These are phyloP conservation scores for Rhizopus sp. DNA, from an alignment of 371 early-diverging fungal species.

Conservation along the genomic window DNA sequence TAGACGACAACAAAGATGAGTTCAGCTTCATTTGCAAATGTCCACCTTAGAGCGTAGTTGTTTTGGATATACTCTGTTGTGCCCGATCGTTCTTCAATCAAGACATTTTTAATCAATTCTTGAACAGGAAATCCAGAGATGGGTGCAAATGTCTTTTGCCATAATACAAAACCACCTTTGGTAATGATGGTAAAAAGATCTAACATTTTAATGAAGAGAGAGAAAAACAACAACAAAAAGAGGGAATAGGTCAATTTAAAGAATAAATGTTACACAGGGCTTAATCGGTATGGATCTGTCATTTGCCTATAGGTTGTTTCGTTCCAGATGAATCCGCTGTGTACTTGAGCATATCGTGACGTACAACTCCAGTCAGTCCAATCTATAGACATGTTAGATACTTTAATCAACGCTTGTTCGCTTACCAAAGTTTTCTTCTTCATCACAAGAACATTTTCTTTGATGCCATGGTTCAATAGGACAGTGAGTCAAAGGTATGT, in stretches of 20 bases:
- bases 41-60: constrained; percentile 80
- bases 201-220: constrained; percentile 58
- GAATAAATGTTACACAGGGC: neutral
- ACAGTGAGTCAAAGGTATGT: constrained; percentile 70
- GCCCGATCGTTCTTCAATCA: constrained; percentile 77
- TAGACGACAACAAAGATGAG: constrained; percentile 93
- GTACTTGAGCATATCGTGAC: constrained; percentile 27
- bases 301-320: constrained; percentile 28
- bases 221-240: constrained; percentile 1
- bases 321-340: constrained; percentile 32
- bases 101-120: constrained; percentile 72
- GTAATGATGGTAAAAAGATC: constrained; percentile 79
- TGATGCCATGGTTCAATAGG: constrained; percentile 57
- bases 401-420: constrained; percentile 52
- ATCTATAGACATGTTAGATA: constrained; percentile 19
- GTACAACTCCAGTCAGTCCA: constrained; percentile 46
- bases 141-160: constrained; percentile 69
- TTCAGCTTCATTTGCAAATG: constrained; percentile 82
- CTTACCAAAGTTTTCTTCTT: constrained; percentile 54
- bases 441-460: constrained; percentile 56
- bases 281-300: constrained; percentile 31
- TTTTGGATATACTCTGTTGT: constrained; percentile 63
- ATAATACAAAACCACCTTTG: constrained; percentile 83
- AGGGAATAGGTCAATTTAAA: constrained; percentile 1
- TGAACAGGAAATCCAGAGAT: constrained; percentile 68